Evolutionary conservation across 2,329 filamentous ascomycete species (phyloP), one percentile per base, ranked within the genome.

Genomic region (Paraphaeosphaeria sporulosa): DNA sequence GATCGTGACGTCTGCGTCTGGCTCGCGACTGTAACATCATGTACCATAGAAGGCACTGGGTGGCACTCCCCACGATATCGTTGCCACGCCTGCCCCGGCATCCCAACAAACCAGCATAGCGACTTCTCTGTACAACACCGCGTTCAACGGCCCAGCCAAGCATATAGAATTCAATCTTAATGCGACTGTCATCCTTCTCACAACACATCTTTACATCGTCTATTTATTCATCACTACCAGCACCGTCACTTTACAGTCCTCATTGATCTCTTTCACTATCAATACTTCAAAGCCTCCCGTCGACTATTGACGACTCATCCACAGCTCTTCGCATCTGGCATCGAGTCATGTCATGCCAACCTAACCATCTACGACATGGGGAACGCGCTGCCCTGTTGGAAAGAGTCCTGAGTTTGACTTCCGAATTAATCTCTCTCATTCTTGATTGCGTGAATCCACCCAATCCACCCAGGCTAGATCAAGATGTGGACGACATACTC

Each of bases 1-100:
- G 75, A 57, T 57, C 61, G 30, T 67, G 58, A 61, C 13, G 21
- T 13, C 12, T 13, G 7, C 9, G 49, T 10, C 19, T 27, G 12
- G 34, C 27, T 27, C 27, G 17, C 27, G 17, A 52, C 34, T 40
- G 34, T 52, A 52, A 40, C 2, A 38, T n/a, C n/a, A n/a, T 52
- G 34, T 27, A 52, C 15, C 9, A 25, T 40, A 52, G 21, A 23
- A 27, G 34, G 13, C 21, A 38, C 48, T 25, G 17, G 48, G 25
- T 32, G 27, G 27, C n/a, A n/a, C 25, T 49, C 3, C 47, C 25
- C 19, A 51, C 19, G 48, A 10, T 40, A 40, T n/a, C 19, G 19
- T 40, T 17, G 38, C 19, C 48, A 40, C 48, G 19, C 34, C 34
- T 51, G 19, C 48, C 48, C 15, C n/a, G 46, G 23, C 30, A 32